Evolutionary conservation across 2,329 filamentous ascomycete species (phyloP), one percentile per base, ranked within the genome.

Genomic region (Aspergillus tubingensis): DNA sequence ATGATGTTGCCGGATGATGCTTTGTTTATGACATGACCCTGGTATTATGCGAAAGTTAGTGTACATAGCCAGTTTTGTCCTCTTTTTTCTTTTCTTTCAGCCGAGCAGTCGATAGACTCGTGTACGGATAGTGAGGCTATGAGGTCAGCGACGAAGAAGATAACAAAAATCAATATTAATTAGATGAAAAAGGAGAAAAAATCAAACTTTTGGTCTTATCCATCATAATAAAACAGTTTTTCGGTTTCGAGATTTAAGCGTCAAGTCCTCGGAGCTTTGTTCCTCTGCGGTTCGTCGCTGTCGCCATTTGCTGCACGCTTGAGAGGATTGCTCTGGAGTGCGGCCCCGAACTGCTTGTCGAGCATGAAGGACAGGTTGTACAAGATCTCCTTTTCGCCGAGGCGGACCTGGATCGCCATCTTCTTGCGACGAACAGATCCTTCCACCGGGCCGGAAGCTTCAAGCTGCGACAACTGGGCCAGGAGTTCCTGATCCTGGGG

Each of bases 361-460:
- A 80, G 71, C 64, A 73, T 75, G 51, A 62, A 66, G 60, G 83
- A 79, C 1, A 86, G 80, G 68, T 86, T 81, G 58, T 80, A 76
- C 23, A 92, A 71, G 5, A 93, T 79, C 66, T 82, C 81, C 73
- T 92, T 92, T 76, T 94, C 91, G 13, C 90, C 91, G 2, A 88
- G 76, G 61, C 91, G 84, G 38, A 92, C 88, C 54, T 84, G 78
- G 21, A 87, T 69, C 0, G 90, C 90, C 86, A 90, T 90, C 47
- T 76, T 79, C 13, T 74, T 68, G 32, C 78, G 76, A 23, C 70
- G 70, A 19, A 59, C 32, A 10, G 65, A 69, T 54, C 65, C 73
- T 53, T 83, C 77, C 30, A 76, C 67, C 15, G 71, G 47, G 25
- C 62, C 69, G 63, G 72, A 74, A 66, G 59, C 72, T 70, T 65